phyloP scores from a whole-genome alignment of 768 basidiomycete genomes.

The Kondoa subrosea region DNA sequence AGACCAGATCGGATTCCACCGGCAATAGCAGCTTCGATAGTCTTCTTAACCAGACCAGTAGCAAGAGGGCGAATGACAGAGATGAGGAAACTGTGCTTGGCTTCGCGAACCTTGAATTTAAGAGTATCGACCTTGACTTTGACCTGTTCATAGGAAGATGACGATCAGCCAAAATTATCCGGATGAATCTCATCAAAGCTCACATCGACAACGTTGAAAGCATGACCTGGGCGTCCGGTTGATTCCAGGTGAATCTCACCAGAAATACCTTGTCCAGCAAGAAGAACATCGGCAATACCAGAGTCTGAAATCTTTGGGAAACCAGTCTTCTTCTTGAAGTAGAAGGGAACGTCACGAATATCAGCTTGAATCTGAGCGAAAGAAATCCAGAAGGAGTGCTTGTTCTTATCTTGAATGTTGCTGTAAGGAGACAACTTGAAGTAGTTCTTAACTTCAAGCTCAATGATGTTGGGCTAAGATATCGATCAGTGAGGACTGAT shows the following conservation, averaged over 20 bases:
- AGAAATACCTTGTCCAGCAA: conserved; percentile 52
- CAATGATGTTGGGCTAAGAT: conserved; percentile 33
- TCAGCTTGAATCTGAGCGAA: conserved; percentile 80
- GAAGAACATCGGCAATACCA: conserved; percentile 59
- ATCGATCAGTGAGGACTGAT: too few species aligned
- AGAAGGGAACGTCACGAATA: conserved; percentile 84
- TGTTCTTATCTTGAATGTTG: conserved; percentile 38
- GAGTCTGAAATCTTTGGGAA: conserved; percentile 52
- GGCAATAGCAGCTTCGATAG: conserved; percentile 45
- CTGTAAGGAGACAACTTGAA: conserved; percentile 69
- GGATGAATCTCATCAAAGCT: conserved; percentile 42
- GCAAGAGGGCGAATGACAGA: conserved; percentile 65
- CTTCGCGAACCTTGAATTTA: conserved; percentile 77
- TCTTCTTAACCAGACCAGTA: conserved; percentile 64
- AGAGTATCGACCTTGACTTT: conserved; percentile 68
- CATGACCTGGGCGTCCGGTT: conserved; percentile 31
- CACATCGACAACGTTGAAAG: conserved; percentile 33
- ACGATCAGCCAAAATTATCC: too few species aligned
- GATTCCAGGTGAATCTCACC: conserved; percentile 38
- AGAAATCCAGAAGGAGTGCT: conserved; percentile 57
- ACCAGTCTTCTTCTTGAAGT: conserved; percentile 36
- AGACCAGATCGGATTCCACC: conserved; percentile 61
- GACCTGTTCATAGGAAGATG: conserved; percentile 32
- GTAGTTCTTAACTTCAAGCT: conserved; percentile 55
- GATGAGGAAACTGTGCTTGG: conserved; percentile 77